These are phyloP conservation scores for Alternaria gansuensis DNA, from an alignment of 2,329 filamentous ascomycete genomes.

Conservation along the genomic window DNA sequence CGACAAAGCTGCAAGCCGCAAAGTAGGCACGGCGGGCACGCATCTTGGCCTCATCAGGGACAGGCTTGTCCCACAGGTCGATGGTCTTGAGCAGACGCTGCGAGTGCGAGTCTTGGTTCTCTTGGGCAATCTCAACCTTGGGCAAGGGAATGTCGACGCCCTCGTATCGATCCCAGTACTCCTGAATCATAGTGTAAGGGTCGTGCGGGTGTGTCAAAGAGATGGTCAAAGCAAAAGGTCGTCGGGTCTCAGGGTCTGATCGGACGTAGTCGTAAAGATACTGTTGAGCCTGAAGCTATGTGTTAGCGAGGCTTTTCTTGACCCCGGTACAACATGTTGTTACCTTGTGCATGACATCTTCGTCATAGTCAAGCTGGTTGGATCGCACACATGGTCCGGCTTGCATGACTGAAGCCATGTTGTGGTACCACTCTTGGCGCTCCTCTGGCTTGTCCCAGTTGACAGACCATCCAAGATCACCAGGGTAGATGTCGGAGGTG, in stretches of 20 bases:
- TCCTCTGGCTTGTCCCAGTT: conserved; percentile 91
- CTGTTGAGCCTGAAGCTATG: conserved; percentile 69
- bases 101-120: conserved; percentile 86
- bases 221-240: conserved; percentile 86
- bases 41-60: conserved; percentile 86
- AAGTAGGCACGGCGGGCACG: conserved; percentile 89
- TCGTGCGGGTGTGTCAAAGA: conserved; percentile 95
- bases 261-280: conserved; percentile 91
- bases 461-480: conserved; percentile 92
- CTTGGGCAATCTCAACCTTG: conserved; percentile 77
- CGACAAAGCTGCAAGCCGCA: conserved; percentile 90
- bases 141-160: conserved; percentile 86
- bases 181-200: conserved; percentile 90
- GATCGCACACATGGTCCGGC: conserved; percentile 87
- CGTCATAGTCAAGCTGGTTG: conserved; percentile 95
- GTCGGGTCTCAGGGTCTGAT: conserved; percentile 72
- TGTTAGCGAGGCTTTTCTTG: conserved; percentile 16
- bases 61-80: conserved; percentile 84
- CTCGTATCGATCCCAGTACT: conserved; percentile 94
- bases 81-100: conserved; percentile 86
- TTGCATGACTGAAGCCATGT: conserved; percentile 91
- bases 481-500: conserved; percentile 95
- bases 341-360: conserved; percentile 89
- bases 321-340: conserved; percentile 10
- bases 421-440: conserved; percentile 91